Percentiles rank a stretch among this genome's conserved stretches.
phyloP scores from a whole-genome alignment of 2,329 filamentous ascomycete species.

The Aspergillus pseudoterreus region DNA sequence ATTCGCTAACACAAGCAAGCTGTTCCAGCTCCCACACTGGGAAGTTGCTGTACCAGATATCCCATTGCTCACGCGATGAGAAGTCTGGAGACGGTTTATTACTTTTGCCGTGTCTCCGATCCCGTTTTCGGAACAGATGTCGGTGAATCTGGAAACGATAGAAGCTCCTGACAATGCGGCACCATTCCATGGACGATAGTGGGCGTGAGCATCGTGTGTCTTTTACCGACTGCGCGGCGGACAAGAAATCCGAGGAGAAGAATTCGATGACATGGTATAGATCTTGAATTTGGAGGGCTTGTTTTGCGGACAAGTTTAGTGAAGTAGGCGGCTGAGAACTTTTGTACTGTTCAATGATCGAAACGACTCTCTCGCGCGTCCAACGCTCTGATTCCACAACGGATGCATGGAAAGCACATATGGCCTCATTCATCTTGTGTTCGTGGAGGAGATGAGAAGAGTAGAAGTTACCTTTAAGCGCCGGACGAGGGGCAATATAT shows the following conservation, averaged over 20 bases:
- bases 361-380: not conserved
- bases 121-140: constrained; percentile 1
- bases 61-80: not conserved
- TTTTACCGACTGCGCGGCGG: not conserved
- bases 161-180: constrained; percentile 3
- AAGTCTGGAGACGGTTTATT: constrained; percentile 2
- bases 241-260: not conserved
- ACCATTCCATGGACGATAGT: constrained; percentile 1
- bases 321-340: not conserved
- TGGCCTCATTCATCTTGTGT: not conserved
- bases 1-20: constrained; percentile 3
- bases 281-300: not conserved
- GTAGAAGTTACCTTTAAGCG: too few species aligned
- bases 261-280: not conserved
- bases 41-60: not conserved
- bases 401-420: not conserved
- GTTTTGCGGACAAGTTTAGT: not conserved
- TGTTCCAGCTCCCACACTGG: constrained; percentile 8
- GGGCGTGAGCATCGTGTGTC: not conserved
- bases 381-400: not conserved
- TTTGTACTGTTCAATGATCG: not conserved
- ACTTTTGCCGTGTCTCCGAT: not conserved
- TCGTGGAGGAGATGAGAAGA: too few species aligned
- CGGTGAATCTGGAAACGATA: constrained; percentile 7
- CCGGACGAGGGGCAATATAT: too few species aligned